phyloP scores from a whole-genome alignment of 805 yeast genomes.

The Yarrowia phangngaensis region DNA sequence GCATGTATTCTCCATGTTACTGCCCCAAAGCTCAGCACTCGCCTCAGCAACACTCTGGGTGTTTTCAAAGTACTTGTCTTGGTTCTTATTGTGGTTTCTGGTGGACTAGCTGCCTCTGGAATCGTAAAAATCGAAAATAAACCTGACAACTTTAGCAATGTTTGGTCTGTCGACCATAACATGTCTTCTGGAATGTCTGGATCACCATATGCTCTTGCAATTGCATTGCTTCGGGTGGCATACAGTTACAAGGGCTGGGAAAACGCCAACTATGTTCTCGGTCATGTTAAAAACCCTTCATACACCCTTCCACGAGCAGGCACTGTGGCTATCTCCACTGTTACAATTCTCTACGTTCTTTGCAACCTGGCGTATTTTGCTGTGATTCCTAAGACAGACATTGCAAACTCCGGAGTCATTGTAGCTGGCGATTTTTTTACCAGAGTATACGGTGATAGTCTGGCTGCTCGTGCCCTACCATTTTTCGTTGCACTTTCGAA shows the following conservation, averaged over 20 bases:
- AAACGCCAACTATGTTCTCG: conserved; percentile 59
- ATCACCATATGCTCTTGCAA: conserved; percentile 47
- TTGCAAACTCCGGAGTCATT: conserved; percentile 53
- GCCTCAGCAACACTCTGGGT: conserved; percentile 53
- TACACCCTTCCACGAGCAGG: conserved; percentile 58
- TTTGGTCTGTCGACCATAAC: conserved; percentile 41
- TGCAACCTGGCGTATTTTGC: conserved; percentile 58
- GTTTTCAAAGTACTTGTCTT: conserved; percentile 52
- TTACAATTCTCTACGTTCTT: conserved; percentile 52
- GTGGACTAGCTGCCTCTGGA: conserved; percentile 44
- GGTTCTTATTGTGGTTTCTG: conserved; percentile 48
- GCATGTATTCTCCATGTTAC: conserved; percentile 49
- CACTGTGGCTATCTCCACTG: conserved; percentile 52
- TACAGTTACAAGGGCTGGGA: conserved; percentile 71
- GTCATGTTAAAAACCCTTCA: conserved; percentile 55
- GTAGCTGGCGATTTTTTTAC: conserved; percentile 61
- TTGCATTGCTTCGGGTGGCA: conserved; percentile 55
- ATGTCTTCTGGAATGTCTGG: conserved; percentile 39
- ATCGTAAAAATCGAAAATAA: conserved; percentile 36
- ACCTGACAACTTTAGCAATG: conserved; percentile 41
- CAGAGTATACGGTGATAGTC: conserved; percentile 54
- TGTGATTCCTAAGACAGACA: conserved; percentile 46
- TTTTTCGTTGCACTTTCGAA: conserved; percentile 58
- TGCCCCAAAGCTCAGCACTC: conserved; percentile 50
- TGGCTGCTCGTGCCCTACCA: conserved; percentile 51